Base-by-base conservation (phyloP, 1,139 yeast species). In the Candida frijolesensis region DNA sequence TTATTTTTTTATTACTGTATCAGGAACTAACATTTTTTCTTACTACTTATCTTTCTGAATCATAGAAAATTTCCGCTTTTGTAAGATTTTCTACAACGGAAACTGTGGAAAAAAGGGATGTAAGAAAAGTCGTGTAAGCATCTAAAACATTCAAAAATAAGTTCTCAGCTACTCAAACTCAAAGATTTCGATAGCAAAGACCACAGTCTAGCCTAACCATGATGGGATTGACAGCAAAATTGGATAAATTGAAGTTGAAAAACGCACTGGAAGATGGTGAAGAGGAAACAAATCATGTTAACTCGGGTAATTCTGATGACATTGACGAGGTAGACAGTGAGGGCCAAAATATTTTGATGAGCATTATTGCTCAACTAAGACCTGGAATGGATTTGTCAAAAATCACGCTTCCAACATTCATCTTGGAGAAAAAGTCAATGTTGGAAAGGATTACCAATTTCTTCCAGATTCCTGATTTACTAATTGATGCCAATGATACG, bases 401-500 rank as follows among this genome's bases (percentile, higher is more conserved):
- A 61, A 94, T 94, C 58, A 92, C 99, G 0, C 77, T 94, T 48
- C 99, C 99, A 2, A 94, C 99, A 0, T 94, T 94, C 61, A 90
- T 94, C 49, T 77, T 94, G 48, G 99, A 94, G 68, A 87, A 96
- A 66, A 94, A 92, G 69, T 89, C 96, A 3, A 92, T 94, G 99
- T 75, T 94, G 49, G 99, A 94, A 67, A 83, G 99, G 64, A 89
- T 94, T 57, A 89, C 98, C 10, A 94, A 94, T 67, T 89, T 85
- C 64, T 80, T 92, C 59, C 90, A 86, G 61, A 95, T 85, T 58
- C 98, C 98, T 0, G 82, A 83, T 38, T 71, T 91, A 30, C 68
- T 92, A 42, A 66, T 90, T 5, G 79, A 80, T 25, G 97, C 98
- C 0, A 87, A 87, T 56, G 61, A 64, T 1, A 74, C 79, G 1